phyloP scores from a whole-genome alignment of 2,329 filamentous ascomycete genomes.

The Calcarisporium arbuscula region DNA sequence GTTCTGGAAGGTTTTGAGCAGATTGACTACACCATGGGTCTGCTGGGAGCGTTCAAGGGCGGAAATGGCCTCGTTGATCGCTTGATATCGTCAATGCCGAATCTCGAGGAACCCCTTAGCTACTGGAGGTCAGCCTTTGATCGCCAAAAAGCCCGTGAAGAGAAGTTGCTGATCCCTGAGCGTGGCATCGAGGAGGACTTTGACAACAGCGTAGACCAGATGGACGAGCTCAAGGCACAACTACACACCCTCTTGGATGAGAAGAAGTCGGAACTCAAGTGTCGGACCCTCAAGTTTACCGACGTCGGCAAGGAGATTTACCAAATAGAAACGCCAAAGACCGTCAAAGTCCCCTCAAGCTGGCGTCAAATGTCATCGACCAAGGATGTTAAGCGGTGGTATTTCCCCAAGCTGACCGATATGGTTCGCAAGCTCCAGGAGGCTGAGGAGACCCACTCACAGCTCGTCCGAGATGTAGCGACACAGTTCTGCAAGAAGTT shows the following conservation, averaged over 20 bases:
- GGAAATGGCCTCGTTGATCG: constrained; percentile 79
- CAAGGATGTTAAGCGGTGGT: constrained; percentile 84
- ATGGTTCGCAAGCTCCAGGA: constrained; percentile 87
- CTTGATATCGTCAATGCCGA: constrained; percentile 78
- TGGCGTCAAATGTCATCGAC: constrained; percentile 98
- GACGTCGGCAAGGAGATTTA: constrained; percentile 97
- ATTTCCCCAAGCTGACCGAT: constrained; percentile 74
- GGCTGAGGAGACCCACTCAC: constrained; percentile 85
- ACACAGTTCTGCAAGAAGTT: constrained; percentile 81
- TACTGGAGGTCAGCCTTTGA: constrained; percentile 95
- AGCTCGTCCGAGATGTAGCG: constrained; percentile 83
- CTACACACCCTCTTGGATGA: constrained; percentile 65
- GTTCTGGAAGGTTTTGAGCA: constrained; percentile 96
- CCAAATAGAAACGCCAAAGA: constrained; percentile 85
- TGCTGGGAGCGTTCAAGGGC: constrained; percentile 67
- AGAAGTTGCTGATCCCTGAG: constrained; percentile 78
- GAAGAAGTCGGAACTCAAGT: constrained; percentile 68
- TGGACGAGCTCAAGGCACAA: constrained; percentile 68
- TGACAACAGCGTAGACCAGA: constrained; percentile 71
- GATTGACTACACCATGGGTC: constrained; percentile 86
- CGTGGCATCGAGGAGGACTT: constrained; percentile 87
- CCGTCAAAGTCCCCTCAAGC: constrained; percentile 72
- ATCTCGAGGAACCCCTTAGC: constrained; percentile 65
- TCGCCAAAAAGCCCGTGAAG: constrained; percentile 67
- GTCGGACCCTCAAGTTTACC: constrained; percentile 64